These are phyloP conservation scores for Allium cepa DNA, from an alignment of 106 monocot genomes.

Conservation along the genomic window DNA sequence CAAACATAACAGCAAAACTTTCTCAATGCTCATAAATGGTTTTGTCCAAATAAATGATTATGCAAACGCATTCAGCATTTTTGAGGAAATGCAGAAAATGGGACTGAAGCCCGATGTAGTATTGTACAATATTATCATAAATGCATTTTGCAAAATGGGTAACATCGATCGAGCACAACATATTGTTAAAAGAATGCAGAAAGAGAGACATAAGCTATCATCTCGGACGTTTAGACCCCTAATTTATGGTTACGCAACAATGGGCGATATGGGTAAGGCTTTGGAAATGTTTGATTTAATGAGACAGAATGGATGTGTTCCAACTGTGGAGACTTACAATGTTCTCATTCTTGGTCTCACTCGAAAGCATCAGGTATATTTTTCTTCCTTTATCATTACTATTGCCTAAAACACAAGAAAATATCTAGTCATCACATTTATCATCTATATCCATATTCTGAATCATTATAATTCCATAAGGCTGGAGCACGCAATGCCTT, in stretches of 20 bases:
- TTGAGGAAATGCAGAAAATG: constrained; percentile 75
- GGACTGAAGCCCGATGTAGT: constrained; percentile 79
- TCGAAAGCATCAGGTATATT: constrained; percentile 63
- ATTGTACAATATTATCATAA: constrained; percentile 83
- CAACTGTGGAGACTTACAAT: constrained; percentile 88
- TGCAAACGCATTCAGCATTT: constrained; percentile 91
- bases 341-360: constrained; percentile 84
- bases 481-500: neutral
- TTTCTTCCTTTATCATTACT: neutral
- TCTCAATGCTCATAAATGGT: constrained; percentile 95
- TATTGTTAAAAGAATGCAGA: constrained; percentile 81
- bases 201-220: constrained; percentile 59
- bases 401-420: too few species aligned
- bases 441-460: too few species aligned
- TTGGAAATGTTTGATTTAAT: constrained; percentile 77
- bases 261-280: constrained; percentile 74
- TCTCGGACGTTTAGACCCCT: constrained; percentile 85
- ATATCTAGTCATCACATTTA: too few species aligned
- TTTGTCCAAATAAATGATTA: constrained; percentile 83
- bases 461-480: neutral
- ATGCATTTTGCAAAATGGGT: constrained; percentile 97
- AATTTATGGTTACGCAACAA: constrained; percentile 68
- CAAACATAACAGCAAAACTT: constrained; percentile 87
- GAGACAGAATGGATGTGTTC: constrained; percentile 76
- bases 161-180: constrained; percentile 73